phyloP scores from a whole-genome alignment of 306 rosid species.

The Cicer yamashitae region DNA sequence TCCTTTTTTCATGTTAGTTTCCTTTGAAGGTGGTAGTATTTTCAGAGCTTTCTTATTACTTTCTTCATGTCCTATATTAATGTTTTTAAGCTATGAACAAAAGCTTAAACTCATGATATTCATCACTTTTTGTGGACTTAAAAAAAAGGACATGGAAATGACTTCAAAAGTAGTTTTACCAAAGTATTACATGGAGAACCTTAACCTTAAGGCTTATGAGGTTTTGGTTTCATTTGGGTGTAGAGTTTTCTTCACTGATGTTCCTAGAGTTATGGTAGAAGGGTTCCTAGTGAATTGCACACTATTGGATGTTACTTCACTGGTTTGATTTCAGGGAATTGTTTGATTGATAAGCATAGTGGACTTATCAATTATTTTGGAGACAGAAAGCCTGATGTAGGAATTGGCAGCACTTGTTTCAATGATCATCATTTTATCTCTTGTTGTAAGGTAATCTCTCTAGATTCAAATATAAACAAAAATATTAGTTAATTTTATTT shows the following conservation, averaged over 20 bases:
- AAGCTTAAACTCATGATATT: constrained; percentile 43
- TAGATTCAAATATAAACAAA: no score
- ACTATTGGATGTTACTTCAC: constrained; percentile 37
- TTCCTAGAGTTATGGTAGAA: constrained; percentile 45
- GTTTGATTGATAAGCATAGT: constrained; percentile 30
- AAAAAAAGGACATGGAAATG: constrained; percentile 40
- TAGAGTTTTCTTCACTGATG: constrained; percentile 31
- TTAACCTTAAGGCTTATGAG: constrained; percentile 34
- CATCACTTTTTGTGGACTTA: constrained; percentile 42
- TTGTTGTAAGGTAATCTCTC: constrained; percentile 28
- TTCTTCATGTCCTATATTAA: constrained; percentile 59
- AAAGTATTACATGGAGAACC: constrained; percentile 45
- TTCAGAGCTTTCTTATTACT: constrained; percentile 67
- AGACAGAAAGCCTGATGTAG: constrained; percentile 33
- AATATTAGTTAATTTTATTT: no score
- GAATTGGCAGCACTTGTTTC: constrained; percentile 21
- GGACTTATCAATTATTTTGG: constrained; percentile 35
- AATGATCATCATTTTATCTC: constrained; percentile 40
- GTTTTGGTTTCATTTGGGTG: constrained; percentile 28
- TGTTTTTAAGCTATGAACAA: constrained; percentile 32
- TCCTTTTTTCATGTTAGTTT: constrained; percentile 83
- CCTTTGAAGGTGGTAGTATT: constrained; percentile 83
- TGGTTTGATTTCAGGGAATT: constrained; percentile 27
- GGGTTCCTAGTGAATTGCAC: constrained; percentile 38
- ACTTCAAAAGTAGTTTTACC: constrained; percentile 32